Base-by-base conservation (phyloP, 2,329 filamentous ascomycete species). In the Botrytis byssoidea region DNA sequence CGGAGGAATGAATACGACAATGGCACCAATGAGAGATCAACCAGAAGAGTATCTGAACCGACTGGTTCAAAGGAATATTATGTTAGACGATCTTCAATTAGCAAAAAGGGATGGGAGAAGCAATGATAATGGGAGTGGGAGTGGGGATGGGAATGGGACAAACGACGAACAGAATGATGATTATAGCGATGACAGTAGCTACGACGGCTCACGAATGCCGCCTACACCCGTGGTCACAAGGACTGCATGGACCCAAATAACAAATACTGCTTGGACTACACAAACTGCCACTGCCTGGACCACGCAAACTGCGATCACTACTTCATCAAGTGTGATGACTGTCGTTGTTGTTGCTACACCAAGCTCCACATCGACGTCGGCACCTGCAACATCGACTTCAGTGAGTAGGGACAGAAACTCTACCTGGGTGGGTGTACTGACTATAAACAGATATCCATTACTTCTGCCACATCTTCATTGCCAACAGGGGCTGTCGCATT, bases 1-100 rank as follows among this genome's bases (percentile, higher is more conserved):
- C 75, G 77, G 78, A 78, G 74, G 48, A 74, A 80, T 80, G 78
- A 78, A 78, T 66, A 77, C 61, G 71, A 79, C 77, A 74, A 81
- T 81, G 80, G 77, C 80, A 73, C 79, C 79, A 65, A 69, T 78
- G 51, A 77, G 79, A 74, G 74, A 77, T 59, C 60, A 75, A 73
- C 72, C 74, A 42, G 74, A 76, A 25, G 59, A 64, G 55, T 67
- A 75, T 16, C 57, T 77, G 51, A 67, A 71, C 32, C 70, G 76
- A 60, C 55, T 76, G 69, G 72, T 48, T 29, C 70, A 64, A 70
- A 76, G 74, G 46, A 61, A 75, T 66, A 67, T 74, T 68, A 37
- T 69, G 59, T n/a, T 46, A 46, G 32, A 51, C n/a, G 32, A 29
- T 25, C 51, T 60, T 32, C 29, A 40, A 48, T 60, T 61, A 25